Evolutionary conservation across 83 land plant genomes (phyloP).

Genomic region (Isoetes engelmannii): DNA sequence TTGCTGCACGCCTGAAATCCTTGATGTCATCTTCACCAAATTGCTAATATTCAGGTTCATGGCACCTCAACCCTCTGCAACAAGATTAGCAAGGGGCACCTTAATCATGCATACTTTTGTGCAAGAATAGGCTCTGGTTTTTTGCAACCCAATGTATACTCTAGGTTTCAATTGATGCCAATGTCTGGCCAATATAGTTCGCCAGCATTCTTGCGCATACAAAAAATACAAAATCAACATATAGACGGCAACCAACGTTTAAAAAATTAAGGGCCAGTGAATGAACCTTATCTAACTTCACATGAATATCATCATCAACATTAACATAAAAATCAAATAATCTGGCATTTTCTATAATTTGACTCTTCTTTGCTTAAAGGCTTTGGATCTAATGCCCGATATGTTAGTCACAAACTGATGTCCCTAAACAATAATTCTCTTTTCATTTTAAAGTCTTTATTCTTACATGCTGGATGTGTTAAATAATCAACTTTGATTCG

Average conservation of each 20-base stretch:
- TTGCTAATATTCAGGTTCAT: constrained; percentile 67
- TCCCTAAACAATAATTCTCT: too few species aligned
- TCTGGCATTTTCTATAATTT: too few species aligned
- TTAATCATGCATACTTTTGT: constrained; percentile 37
- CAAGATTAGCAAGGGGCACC: not conserved
- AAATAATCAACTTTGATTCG: too few species aligned
- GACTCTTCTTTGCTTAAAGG: too few species aligned
- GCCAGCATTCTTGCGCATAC: constrained; percentile 45
- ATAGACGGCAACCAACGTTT: not conserved
- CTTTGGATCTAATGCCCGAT: too few species aligned
- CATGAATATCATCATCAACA: not conserved
- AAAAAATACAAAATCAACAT: not conserved
- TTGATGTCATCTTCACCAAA: constrained; percentile 74
- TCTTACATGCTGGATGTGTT: too few species aligned
- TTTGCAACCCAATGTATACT: constrained; percentile 71
- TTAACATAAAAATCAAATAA: not conserved
- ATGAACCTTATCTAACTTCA: not conserved
- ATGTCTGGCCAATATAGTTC: constrained; percentile 44
- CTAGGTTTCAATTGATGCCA: constrained; percentile 42
- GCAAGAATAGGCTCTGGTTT: constrained; percentile 71
- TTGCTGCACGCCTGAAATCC: constrained; percentile 72
- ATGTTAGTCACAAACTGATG: too few species aligned
- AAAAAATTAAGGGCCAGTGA: not conserved
- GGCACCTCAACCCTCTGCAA: constrained; percentile 47
- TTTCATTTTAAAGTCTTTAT: too few species aligned